Evolutionary conservation across 768 basidiomycete species (phyloP), one percentile per base, ranked within the genome.

Genomic region (Auricularia sp.): DNA sequence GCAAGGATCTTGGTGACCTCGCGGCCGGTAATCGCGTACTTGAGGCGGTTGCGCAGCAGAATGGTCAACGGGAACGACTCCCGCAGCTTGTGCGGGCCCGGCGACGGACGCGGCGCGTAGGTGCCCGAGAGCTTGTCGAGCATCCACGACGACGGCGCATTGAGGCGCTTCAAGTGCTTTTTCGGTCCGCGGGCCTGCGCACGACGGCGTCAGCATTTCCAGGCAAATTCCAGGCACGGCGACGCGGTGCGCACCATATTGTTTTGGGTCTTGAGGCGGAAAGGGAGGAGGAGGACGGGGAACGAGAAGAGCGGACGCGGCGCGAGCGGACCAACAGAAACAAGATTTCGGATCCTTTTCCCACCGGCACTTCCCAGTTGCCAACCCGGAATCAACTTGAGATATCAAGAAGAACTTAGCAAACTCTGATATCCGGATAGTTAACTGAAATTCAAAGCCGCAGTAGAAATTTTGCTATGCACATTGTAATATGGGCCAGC

Each of bases 131-230:
- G 79, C 82, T 99, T 99, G 84, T 98, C 93, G 68, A 99, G 85
- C 95, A 99, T 98, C 97, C 97, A 99, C 81, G 93, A 90, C 59
- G 93, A 96, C 68, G 97, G 97, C 67, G 97, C 97, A 70, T 88
- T 87, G 66, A 98, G 86, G 74, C 96, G 91, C 85, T 98, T 98
- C 82, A 98, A 85, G 76, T 98, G 95, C 80, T 97, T 97, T 89
- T 91, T 97, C 68, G 95, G 95, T 87, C 95, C 95, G 78, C 95
- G 89, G 74, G 85, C 93, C 95, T 97, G 70, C 23, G 7, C 39
- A 70, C 69, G 69, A 73, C 6, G 47, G 14, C 47, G 39, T 42
- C 1, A 42, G 14, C 7, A 51, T n/a, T n/a, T n/a, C n/a, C n/a
- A n/a, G n/a, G n/a, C n/a, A 18, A 51, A 51, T 51, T 16, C 47